Evolutionary conservation across 1,139 yeast genomes (phyloP).

Genomic region (Diutina rugosa): DNA sequence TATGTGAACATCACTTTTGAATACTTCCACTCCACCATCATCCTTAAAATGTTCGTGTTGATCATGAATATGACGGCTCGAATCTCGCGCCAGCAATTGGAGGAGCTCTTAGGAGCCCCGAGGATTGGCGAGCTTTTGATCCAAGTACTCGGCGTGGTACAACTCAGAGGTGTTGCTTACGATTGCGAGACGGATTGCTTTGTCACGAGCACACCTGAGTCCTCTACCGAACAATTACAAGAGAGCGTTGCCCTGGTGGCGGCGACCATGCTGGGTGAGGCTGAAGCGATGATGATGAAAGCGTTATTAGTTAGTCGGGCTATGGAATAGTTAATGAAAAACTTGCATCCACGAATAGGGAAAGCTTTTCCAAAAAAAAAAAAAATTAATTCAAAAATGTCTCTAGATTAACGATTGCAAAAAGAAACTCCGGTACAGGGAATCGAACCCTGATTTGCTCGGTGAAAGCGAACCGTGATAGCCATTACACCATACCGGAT

Average conservation of each 20-base stretch:
- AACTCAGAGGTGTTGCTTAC: neutral
- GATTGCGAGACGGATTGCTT: neutral
- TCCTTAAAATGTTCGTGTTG: neutral
- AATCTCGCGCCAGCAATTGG: neutral
- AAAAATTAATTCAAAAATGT: no score
- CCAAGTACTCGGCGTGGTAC: neutral
- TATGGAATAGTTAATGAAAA: neutral
- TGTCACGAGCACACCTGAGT: neutral
- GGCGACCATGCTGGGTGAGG: neutral
- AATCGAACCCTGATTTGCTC: slow-evolving; percentile 35
- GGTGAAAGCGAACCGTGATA: slow-evolving; percentile 18
- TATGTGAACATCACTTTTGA: neutral
- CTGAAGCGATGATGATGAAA: neutral
- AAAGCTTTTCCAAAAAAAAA: neutral
- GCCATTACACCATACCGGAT: slow-evolving; percentile 20
- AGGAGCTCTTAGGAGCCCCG: neutral
- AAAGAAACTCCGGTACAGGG: slow-evolving; percentile 30
- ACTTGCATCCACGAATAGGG: neutral
- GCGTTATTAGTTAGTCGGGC: neutral
- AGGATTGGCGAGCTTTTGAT: neutral
- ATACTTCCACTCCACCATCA: neutral
- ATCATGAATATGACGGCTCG: neutral
- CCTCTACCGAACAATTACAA: neutral
- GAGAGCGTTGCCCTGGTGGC: neutral
- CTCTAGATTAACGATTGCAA: neutral